Evolutionary conservation across 2,329 filamentous ascomycete species (phyloP), one percentile per base, ranked within the genome.

Genomic region (Penicillium occitanis): DNA sequence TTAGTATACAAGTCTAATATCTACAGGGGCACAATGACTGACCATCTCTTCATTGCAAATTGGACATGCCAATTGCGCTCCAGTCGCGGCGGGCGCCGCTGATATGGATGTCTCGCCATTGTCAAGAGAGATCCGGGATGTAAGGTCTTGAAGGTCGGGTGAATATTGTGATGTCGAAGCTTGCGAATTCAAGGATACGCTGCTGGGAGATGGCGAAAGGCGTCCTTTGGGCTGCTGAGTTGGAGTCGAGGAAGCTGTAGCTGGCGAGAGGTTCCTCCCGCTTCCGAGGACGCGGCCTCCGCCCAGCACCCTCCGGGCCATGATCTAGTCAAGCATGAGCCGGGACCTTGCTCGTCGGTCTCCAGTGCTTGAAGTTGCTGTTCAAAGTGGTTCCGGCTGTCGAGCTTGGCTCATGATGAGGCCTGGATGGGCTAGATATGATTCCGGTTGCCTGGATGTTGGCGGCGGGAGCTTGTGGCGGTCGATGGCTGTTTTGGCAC

Each of bases 31-130:
- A 51, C 44, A 33, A 28, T 17, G 17, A 73, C 81, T 69, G 81
- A 95, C 93, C 95, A 99, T 99, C 79, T 97, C 93, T 80, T 98
- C 96, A 72, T 89, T 93, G 79, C 95, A 99, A 75, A 99, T 99
- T n/a, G 95, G 95, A 77, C 95, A 99, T 64, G 94, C 88, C 67
- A 99, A 87, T 77, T 86, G 86, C 70, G 87, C 87, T 70, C 85
- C 87, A 64, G 87, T 81, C 62, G 87, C 85, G 59, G 81, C 83
- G 69, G 85, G 84, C 59, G 77, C 77, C 19, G 78, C 77, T 59
- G 80, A 79, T 63, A 80, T 78, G 55, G 81, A 81, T 72, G 82
- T 79, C 48, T 83, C 83, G 68, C 84, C 82, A 80, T 86, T 84
- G 50, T 86, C 86, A 61, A 95, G 80, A 64, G 90, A 93, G 72